These are phyloP conservation scores for Chrysosporium keratinophilum DNA, from an alignment of 2,329 filamentous ascomycete genomes.

Conservation along the genomic window DNA sequence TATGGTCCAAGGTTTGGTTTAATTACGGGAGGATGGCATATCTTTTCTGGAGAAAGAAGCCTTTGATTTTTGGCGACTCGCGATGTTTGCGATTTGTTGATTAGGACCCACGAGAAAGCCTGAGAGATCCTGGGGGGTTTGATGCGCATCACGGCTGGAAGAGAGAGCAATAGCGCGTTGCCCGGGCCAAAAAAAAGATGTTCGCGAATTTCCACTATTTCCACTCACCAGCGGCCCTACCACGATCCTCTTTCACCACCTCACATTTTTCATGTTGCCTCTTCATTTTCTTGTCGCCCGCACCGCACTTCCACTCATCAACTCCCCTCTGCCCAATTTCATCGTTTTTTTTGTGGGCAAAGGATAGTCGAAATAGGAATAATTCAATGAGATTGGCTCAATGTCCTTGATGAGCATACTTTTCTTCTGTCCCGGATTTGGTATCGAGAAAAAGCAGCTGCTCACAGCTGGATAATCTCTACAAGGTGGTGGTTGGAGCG, in stretches of 20 bases:
- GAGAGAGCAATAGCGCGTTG: neutral
- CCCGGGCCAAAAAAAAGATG: neutral
- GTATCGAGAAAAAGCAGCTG: conserved; percentile 5
- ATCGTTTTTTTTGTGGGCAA: conserved; percentile 4
- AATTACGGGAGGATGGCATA: neutral
- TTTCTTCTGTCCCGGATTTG: conserved; percentile 7
- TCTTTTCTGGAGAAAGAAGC: neutral
- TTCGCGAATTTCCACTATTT: conserved; percentile 6
- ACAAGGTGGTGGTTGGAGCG: neutral
- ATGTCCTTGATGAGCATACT: conserved; percentile 9
- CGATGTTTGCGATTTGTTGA: neutral
- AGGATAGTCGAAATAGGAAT: conserved; percentile 11
- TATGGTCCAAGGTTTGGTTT: neutral
- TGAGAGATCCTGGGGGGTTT: neutral
- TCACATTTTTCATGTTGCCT: conserved; percentile 7
- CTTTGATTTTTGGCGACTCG: neutral
- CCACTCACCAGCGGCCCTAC: conserved; percentile 1
- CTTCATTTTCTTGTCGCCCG: neutral
- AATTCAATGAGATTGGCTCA: conserved; percentile 11
- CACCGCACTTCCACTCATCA: neutral
- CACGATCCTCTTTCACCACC: neutral
- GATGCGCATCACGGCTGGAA: neutral
- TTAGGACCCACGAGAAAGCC: neutral
- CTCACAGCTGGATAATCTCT: neutral
- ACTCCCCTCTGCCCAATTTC: neutral